These are phyloP conservation scores for Gaeumannomyces sp. DNA, from an alignment of 2,329 filamentous ascomycete species.

Conservation along the genomic window DNA sequence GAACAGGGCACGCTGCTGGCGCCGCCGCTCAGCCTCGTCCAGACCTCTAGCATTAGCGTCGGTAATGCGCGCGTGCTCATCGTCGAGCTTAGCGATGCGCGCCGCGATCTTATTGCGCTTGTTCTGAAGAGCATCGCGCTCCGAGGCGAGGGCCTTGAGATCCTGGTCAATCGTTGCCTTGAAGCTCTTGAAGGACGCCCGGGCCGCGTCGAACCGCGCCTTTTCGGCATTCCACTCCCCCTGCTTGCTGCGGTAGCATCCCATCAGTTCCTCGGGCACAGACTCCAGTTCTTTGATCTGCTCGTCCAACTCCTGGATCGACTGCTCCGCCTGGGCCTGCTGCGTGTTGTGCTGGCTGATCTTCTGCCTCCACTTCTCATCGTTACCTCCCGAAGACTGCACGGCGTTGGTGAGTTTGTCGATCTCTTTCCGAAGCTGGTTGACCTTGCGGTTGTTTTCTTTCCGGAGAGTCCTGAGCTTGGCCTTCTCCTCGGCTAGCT, in stretches of 20 bases:
- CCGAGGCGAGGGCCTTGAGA: conserved; percentile 56
- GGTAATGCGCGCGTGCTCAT: conserved; percentile 63
- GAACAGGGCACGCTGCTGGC: conserved; percentile 42
- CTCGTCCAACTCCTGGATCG: conserved; percentile 32
- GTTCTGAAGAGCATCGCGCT: conserved; percentile 55
- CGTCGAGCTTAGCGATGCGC: conserved; percentile 66
- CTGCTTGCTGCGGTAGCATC: conserved; percentile 50
- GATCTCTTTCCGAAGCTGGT: conserved; percentile 65
- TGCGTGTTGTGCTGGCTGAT: conserved; percentile 69
- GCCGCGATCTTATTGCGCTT: conserved; percentile 68
- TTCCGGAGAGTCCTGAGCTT: conserved; percentile 66
- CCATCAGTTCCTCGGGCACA: conserved; percentile 55
- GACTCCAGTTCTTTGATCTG: conserved; percentile 61
- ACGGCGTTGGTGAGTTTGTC: conserved; percentile 62
- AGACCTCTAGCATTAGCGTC: conserved; percentile 62
- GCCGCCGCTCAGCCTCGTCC: conserved; percentile 55
- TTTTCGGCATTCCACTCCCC: conserved; percentile 48
- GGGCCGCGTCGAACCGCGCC: conserved; percentile 52
- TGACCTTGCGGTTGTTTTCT: conserved; percentile 66
- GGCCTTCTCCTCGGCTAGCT: conserved; percentile 62
- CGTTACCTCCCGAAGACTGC: conserved; percentile 62
- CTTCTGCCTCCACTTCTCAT: conserved; percentile 71
- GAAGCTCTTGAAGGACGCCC: conserved; percentile 48
- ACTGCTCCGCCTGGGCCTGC: conserved; percentile 52
- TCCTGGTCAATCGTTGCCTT: conserved; percentile 58